phyloP scores from a whole-genome alignment of 306 rosid genomes.

The Lupinus albus region DNA sequence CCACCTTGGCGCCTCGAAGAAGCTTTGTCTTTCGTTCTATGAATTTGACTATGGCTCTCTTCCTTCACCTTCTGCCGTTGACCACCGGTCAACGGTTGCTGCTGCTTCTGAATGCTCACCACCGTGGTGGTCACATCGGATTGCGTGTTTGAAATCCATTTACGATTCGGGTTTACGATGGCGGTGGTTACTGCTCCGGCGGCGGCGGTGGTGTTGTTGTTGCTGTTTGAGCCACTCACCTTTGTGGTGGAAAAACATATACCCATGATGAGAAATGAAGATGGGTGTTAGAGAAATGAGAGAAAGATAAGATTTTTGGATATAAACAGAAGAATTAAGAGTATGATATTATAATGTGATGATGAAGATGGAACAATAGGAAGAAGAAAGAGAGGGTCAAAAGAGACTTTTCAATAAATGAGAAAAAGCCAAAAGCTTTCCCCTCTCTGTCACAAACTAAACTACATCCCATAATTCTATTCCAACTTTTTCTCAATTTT shows the following conservation, averaged over 20 bases:
- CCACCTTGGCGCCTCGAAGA: conserved; percentile 47
- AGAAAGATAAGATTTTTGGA: conserved; percentile 17
- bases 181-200: background rate
- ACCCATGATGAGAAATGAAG: conserved; percentile 53
- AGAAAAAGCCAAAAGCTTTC: background rate
- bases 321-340: conserved; percentile 13
- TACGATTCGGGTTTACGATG: conserved; percentile 42
- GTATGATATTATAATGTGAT: background rate
- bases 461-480: background rate
- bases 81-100: conserved; percentile 32
- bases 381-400: conserved; percentile 51
- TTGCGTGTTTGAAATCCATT: conserved; percentile 33
- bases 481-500: background rate
- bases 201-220: conserved; percentile 39
- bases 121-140: conserved; percentile 2
- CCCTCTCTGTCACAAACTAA: background rate
- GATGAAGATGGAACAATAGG: background rate
- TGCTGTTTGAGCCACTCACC: conserved; percentile 64
- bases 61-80: conserved; percentile 44
- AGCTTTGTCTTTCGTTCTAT: conserved; percentile 44
- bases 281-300: conserved; percentile 44
- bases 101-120: conserved; percentile 25
- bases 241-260: conserved; percentile 58
- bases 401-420: conserved; percentile 46
- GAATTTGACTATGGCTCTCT: conserved; percentile 45